A percentile compares a stretch with the other conserved stretches of the same genome.
phyloP scores from a whole-genome alignment of 2,329 filamentous ascomycete species.

The Achaetomium macrosporum region DNA sequence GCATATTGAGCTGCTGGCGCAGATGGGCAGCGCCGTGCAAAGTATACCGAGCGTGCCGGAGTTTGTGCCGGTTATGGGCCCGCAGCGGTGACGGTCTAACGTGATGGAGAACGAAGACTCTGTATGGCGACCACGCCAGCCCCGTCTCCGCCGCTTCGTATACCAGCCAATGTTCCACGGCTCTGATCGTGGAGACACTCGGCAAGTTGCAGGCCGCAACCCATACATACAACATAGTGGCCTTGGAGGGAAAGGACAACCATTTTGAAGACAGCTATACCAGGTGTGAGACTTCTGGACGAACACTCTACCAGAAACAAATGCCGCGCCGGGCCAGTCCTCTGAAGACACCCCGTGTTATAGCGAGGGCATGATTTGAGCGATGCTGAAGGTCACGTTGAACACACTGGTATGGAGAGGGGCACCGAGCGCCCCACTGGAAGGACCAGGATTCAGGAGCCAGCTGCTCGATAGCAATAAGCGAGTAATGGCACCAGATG shows the following conservation, averaged over 20 bases:
- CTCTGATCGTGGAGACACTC: background rate
- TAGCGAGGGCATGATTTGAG: too few species aligned
- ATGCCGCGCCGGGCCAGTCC: too few species aligned
- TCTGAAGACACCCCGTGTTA: too few species aligned
- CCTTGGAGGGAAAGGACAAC: too few species aligned
- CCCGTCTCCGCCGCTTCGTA: background rate
- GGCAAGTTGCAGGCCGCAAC: background rate
- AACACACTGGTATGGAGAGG: background rate
- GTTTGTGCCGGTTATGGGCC: conserved; percentile 14
- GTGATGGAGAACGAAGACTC: background rate
- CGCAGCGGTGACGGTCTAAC: background rate
- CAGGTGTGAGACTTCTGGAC: too few species aligned
- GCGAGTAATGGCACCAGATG: background rate
- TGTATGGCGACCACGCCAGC: background rate
- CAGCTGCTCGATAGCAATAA: background rate
- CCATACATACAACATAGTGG: too few species aligned
- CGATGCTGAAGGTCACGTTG: background rate
- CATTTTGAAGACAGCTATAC: too few species aligned
- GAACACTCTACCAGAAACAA: too few species aligned
- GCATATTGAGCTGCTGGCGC: conserved; percentile 43
- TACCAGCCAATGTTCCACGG: too few species aligned
- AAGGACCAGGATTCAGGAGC: background rate
- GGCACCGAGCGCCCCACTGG: background rate
- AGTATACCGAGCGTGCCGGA: conserved; percentile 26
- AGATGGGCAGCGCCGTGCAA: conserved; percentile 32